phyloP scores from a whole-genome alignment of 192 early-diverging fungal species.

The Piromyces sp. region DNA sequence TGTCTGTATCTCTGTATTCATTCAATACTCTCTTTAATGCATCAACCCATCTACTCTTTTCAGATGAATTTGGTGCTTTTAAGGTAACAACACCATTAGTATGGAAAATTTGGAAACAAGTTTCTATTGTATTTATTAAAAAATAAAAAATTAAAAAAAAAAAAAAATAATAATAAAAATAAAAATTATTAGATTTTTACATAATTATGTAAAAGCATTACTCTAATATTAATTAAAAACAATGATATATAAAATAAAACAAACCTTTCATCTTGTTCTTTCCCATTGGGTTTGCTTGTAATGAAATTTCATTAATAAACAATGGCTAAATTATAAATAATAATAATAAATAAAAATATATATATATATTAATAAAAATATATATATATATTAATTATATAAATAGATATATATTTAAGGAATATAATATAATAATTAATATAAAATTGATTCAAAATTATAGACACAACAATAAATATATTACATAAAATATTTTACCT shows the following conservation, averaged over 20 bases:
- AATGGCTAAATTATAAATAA: background rate
- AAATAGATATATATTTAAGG: no score
- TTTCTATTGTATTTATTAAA: constrained; percentile 16
- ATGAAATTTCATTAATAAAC: background rate
- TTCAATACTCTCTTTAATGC: background rate
- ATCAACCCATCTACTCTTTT: constrained; percentile 43
- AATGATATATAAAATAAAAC: no score
- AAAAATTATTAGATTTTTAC: no score
- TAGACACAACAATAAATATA: no score
- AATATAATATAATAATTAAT: no score
- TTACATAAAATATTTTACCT: no score
- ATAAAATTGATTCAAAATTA: no score
- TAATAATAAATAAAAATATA: constrained; percentile 10
- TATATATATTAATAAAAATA: constrained; percentile 4
- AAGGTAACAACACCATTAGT: constrained; percentile 29
- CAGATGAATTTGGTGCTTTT: constrained; percentile 21
- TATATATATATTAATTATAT: constrained; percentile 22
- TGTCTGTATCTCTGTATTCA: background rate
- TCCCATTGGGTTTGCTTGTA: background rate
- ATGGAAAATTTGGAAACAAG: constrained; percentile 41
- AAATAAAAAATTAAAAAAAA: constrained; percentile 2
- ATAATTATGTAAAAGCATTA: no score
- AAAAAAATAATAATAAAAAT: background rate
- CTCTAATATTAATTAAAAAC: no score
- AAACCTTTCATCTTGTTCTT: background rate